A percentile compares a stretch with the other conserved stretches of the same genome.
Conservation (phyloP, 169 alveolate genomes). For the Eimeria zaria region DNA sequence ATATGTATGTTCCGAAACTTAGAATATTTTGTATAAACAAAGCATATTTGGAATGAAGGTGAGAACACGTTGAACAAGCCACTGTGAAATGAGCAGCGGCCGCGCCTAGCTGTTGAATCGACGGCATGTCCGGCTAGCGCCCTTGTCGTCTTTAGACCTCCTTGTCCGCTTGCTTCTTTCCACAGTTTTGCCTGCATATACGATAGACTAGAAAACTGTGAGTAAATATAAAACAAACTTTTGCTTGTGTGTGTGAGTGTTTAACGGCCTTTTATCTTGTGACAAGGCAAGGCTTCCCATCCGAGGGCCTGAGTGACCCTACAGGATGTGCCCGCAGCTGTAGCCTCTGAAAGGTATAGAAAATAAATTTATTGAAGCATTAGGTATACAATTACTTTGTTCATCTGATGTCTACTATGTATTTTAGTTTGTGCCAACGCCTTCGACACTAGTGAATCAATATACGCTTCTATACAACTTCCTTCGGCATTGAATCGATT, state of each 20-base stretch:
- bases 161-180: not conserved
- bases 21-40: not conserved
- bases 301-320: not conserved
- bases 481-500: too few relatives aligned
- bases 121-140: not conserved
- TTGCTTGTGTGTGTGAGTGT: not conserved
- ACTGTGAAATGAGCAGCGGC: not conserved
- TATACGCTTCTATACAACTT: too few relatives aligned
- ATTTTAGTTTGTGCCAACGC: not conserved
- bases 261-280: not conserved
- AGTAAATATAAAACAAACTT: not conserved
- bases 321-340: not conserved
- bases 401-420: not conserved
- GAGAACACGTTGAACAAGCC: not conserved
- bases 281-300: not conserved
- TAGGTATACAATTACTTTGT: not conserved
- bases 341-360: too few relatives aligned
- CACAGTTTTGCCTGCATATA: not conserved
- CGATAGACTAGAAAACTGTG: not conserved
- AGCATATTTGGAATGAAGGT: not conserved
- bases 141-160: not conserved
- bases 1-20: not conserved
- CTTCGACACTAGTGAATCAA: too few relatives aligned
- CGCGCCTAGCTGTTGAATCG: not conserved
- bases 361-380: not conserved